Evolutionary conservation across 495 filamentous ascomycete species (phyloP), one percentile per base, ranked within the genome.

Genomic region (Aspergillus leporis): DNA sequence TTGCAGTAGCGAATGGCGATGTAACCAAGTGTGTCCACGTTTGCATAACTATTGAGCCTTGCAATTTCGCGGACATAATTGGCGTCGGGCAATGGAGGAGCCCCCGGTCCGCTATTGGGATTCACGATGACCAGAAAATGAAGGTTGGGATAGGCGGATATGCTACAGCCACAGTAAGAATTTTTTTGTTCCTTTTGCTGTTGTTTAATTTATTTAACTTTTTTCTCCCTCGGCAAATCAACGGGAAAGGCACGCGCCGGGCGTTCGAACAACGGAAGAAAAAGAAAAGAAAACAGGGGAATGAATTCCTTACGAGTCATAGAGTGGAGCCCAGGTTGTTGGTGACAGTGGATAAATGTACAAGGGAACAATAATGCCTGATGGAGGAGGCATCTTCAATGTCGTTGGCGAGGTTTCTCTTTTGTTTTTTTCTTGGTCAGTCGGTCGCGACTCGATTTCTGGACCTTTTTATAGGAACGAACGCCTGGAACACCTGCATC

Each of bases 91-190:
- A 50, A 56, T 9, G 55, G 56, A 3, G 19, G 10, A 5, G 54
- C 58, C 0, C 62, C 62, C 0, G 62, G 62, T 10, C 62, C 62
- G 38, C 62, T 64, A 51, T 64, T 64, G 36, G 62, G 62, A 51
- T 64, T 64, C 32, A 64, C 51, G 36, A 64, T 61, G 34, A 64
- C 58, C n/a, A 64, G 54, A 32, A 64, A 64, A 23, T 55, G 19
- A 6, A 61, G 38, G 21, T 53, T 6, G 19, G 62, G 58, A 51
- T 64, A 51, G 9, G 32, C 13, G 22, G 50, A 28, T 16, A 64
- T 64, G 5, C 62, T 64, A 36, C 16, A 21, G 32, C 31, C 49
- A 31, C 18, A 31, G 25, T 31, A 51, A 14, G 25, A 7, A 4
- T 7, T n/a, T 9, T 32, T 2, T 43, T 19, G 30, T 53, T 34